Evolutionary conservation across 1,284 basidiomycete species (phyloP), one percentile per base, ranked within the genome.

Genomic region (Boletellus sp.): DNA sequence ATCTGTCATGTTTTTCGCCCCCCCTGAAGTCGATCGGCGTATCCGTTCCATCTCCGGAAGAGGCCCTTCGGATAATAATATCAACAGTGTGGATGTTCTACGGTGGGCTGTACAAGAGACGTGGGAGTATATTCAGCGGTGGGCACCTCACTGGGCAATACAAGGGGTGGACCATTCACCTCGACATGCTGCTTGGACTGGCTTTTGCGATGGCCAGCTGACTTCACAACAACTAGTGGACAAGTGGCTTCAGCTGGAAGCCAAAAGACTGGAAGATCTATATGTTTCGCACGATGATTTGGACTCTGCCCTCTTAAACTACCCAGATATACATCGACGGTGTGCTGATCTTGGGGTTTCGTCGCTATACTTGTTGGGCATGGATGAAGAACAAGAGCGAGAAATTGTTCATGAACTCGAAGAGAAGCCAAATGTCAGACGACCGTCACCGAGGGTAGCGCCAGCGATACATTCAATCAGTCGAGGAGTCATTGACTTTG

Each of bases 341-440:
- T 66, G 69, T 10, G 16, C 54, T 10, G 28, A 43, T 35, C 64
- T 77, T 13, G 69, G 70, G 0, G 43, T 66, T 3, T 41, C 8
- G 1, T 50, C 51, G 2, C 36, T 62, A 22, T 21, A 30, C 1
- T 56, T 61, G 42, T 36, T 47, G 10, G 41, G 56, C 11, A 57
- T 75, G 47, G 70, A 70, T 4, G 77, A 79, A 55, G 78, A 79
- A 46, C 77, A 78, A 53, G 77, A 79, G 52, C 65, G 75, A 22
- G 77, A 80, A 54, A 62, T 78, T 1, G 56, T 50, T 5, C 71
- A 75, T 35, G 77, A 18, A 18, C 5, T 18, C 16, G 22, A 78
- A 49, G 57, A 22, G 22, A 22, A 22, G 22, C 22, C 22, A 3
- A 22, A 22, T 22, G 5, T 68, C 1, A 73, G 76, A 54, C 60